Evolutionary conservation across 148 eudicot species (phyloP).

Genomic region (Silene conica): DNA sequence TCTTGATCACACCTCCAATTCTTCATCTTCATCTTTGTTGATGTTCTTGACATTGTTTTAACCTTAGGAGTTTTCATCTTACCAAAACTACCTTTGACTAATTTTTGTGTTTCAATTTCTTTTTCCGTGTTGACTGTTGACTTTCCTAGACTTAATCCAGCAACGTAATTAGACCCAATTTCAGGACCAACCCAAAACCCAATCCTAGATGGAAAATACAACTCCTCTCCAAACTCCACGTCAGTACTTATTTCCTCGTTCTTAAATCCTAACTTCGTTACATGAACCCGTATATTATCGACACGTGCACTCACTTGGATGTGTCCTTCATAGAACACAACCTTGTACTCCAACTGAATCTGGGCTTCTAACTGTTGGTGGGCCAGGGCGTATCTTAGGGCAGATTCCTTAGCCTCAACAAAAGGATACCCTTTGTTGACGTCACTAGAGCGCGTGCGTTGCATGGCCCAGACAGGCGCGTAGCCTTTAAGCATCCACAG

Average conservation of each 20-base stretch:
- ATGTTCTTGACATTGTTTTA: constrained; percentile 49
- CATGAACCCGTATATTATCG: constrained; percentile 68
- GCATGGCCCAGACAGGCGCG: constrained; percentile 66
- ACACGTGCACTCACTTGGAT: constrained; percentile 63
- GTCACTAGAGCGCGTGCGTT: constrained; percentile 24
- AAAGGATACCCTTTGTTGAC: constrained; percentile 24
- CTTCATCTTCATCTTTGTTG: constrained; percentile 47
- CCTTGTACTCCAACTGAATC: constrained; percentile 65
- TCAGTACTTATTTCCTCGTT: constrained; percentile 21
- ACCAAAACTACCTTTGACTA: constrained; percentile 63
- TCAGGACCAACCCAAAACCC: constrained; percentile 89
- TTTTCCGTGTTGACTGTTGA: constrained; percentile 53
- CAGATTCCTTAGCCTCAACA: constrained; percentile 55
- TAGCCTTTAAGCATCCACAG: constrained; percentile 70
- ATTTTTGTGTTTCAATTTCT: constrained; percentile 55
- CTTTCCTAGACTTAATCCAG: constrained; percentile 51
- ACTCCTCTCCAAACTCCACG: constrained; percentile 37
- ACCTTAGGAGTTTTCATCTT: constrained; percentile 50
- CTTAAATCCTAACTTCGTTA: constrained; percentile 57
- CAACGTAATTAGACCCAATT: constrained; percentile 54
- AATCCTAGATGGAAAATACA: constrained; percentile 68
- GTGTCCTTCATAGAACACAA: constrained; percentile 42
- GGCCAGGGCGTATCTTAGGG: constrained; percentile 68
- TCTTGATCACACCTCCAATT: constrained; percentile 92
- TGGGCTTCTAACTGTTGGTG: constrained; percentile 85